Percentiles rank a stretch among this genome's conserved stretches.
phyloP scores from a whole-genome alignment of 2,329 filamentous ascomycete species.

The Claviceps purpurea region DNA sequence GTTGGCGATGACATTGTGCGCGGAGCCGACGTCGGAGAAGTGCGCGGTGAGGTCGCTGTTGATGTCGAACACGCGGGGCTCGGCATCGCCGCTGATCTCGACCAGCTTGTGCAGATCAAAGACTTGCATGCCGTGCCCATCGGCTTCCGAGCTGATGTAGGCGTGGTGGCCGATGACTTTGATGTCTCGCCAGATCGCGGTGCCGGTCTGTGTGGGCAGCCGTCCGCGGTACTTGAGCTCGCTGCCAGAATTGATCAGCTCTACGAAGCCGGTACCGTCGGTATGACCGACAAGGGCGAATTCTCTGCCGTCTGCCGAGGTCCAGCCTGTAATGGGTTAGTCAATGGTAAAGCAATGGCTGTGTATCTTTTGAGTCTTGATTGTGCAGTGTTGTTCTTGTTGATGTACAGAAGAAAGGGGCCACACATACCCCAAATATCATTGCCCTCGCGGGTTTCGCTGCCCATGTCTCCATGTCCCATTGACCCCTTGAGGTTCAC shows the following conservation, averaged over 20 bases:
- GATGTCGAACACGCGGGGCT: constrained; percentile 18
- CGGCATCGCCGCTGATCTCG: constrained; percentile 20
- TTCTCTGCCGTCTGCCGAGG: constrained; percentile 23
- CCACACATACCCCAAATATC: constrained; percentile 17
- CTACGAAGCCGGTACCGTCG: constrained; percentile 34
- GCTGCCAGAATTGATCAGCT: constrained; percentile 27
- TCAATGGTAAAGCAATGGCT: too few species aligned
- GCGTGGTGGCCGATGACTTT: constrained; percentile 22
- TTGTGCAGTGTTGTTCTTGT: not conserved
- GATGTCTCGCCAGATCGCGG: constrained; percentile 26
- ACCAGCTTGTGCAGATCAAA: constrained; percentile 47
- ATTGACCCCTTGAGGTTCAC: constrained; percentile 24
- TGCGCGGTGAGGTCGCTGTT: constrained; percentile 19
- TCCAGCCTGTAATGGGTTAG: constrained; percentile 5
- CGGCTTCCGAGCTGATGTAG: constrained; percentile 28
- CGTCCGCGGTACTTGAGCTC: constrained; percentile 29
- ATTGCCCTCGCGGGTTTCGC: constrained; percentile 20
- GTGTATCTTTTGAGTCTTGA: too few species aligned
- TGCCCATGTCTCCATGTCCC: constrained; percentile 22
- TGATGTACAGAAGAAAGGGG: not conserved
- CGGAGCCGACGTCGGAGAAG: constrained; percentile 23
- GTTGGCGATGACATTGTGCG: constrained; percentile 33
- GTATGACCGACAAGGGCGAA: constrained; percentile 30
- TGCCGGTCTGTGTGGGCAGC: constrained; percentile 26
- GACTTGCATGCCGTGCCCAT: constrained; percentile 44